Evolutionary conservation across 345 rosid species (phyloP), one percentile per base, ranked within the genome.

Genomic region (Excoecaria agallocha): DNA sequence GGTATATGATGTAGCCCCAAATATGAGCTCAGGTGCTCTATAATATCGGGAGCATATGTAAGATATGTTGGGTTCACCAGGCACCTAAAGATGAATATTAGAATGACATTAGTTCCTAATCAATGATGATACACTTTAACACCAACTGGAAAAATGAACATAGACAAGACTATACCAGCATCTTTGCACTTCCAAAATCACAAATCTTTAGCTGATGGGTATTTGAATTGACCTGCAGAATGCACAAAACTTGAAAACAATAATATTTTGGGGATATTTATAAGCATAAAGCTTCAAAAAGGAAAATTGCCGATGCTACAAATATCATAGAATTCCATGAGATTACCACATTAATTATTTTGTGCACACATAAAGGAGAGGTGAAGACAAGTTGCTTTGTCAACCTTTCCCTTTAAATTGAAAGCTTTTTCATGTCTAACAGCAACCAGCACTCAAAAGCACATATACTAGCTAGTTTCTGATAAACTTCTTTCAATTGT

Each of bases 171-270:
- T 87, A 69, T 91, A 95, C 99, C 98, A 95, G 84, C 89, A 85
- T 95, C 92, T 95, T 95, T 74, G 99, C 99, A 75, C 98, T 95
- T 39, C 99, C 99, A 72, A 93, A 95, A 83, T 95, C 99, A 41
- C 99, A 95, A 37, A 95, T 91, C 83, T 93, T 95, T 79, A 95
- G 76, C 82, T 93, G 93, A 78, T 91, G 96, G 17, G 90, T 88
- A 54, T 85, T 91, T 74, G 98, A 91, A 83, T 93, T 93, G 73
- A 93, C 99, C 99, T 93, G 85, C 80, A 62, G 74, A 76, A 82
- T 22, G 50, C 50, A 82, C n/a, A 75, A 8, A 73, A 74, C 60
- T 56, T 75, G 63, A 80, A 38, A 49, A 49, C 46, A 68, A 52
- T 39, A 30, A 66, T 68, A 25, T 67, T 60, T 75, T 56, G 8